Evolutionary conservation across 2,329 filamentous ascomycete genomes (phyloP), one percentile per base, ranked within the genome.

Genomic region (Tolypocladium pustulatum): DNA sequence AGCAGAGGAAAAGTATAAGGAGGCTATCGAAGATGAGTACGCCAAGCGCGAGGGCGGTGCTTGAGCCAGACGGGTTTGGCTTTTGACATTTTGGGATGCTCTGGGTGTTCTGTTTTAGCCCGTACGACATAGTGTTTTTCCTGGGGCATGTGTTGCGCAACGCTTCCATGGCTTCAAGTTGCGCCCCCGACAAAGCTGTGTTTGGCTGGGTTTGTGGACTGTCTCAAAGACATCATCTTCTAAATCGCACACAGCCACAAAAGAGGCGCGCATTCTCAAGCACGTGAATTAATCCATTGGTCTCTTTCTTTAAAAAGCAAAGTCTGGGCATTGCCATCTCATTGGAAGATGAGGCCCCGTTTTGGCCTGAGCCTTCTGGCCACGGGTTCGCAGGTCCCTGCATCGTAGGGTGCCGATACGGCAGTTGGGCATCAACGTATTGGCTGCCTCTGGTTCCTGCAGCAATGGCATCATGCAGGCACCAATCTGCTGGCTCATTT

Each of bases 1-100:
- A n/a, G 71, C 79, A 4, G 79, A 82, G 34, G 76, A 81, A 64
- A 79, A 78, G 64, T 85, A 85, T 63, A 76, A 78, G 60, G 82
- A 85, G 70, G 81, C 81, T 22, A 85, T 86, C 41, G 81, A 85
- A 71, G 81, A 84, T 1, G 83, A 85, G 67, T 85, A 85, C 65
- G 82, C 82, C 60, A 85, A 85, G 73, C 76, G 82, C 36, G 83
- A 85, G 72, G 82, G 83, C 37, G 82, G 82, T 62, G 82, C 83
- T 62, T 86, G 65, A 78, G 20, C 20, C 20, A 53, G 20, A 17
- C 27, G 17, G 27, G 6, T 38, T 41, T n/a, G 2, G 30, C 30
- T 34, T 3, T 32, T 30, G 27, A 9, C 22, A 53, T 22, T 4
- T 22, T 53, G 49, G 49, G 49, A 22, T 8, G 8, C 22, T 22